phyloP scores from a whole-genome alignment of 2,329 filamentous ascomycete species.

The Botryosphaeria agaves region DNA sequence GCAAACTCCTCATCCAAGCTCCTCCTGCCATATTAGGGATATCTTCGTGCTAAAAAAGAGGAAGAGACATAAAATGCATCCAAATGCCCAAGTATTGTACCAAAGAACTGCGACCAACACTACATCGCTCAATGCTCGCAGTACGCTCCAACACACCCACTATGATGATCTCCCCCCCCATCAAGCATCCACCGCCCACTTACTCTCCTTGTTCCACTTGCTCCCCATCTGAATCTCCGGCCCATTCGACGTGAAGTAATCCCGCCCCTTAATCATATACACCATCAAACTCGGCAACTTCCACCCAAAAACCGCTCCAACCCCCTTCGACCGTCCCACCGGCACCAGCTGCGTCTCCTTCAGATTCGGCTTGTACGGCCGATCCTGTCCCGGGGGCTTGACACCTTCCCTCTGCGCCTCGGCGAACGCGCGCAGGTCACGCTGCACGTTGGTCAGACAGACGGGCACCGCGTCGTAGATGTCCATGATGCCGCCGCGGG shows the following conservation, averaged over 20 bases:
- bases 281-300: conserved; percentile 19
- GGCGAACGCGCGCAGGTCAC: conserved; percentile 23
- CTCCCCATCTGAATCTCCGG: conserved; percentile 6
- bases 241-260: conserved; percentile 16
- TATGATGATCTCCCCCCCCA: too few relatives aligned
- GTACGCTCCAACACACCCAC: too few relatives aligned
- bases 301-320: conserved; percentile 19
- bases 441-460: conserved; percentile 25
- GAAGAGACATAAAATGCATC: too few relatives aligned
- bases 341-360: conserved; percentile 21
- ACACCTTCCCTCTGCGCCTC: conserved; percentile 2
- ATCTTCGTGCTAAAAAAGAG: too few relatives aligned
- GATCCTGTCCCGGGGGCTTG: conserved; percentile 11
- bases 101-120: too few relatives aligned
- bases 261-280: conserved; percentile 18
- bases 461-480: conserved; percentile 22
- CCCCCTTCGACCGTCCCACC: conserved; percentile 19
- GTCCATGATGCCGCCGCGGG: conserved; percentile 23
- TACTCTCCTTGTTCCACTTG: conserved; percentile 9
- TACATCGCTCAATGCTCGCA: too few relatives aligned
- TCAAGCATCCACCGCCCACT: too few relatives aligned
- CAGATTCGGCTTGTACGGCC: conserved; percentile 13
- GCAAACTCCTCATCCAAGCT: too few relatives aligned
- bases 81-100: too few relatives aligned
- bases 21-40: too few relatives aligned